These are phyloP conservation scores for Salix caprea DNA, from an alignment of 345 rosid species.

Conservation along the genomic window DNA sequence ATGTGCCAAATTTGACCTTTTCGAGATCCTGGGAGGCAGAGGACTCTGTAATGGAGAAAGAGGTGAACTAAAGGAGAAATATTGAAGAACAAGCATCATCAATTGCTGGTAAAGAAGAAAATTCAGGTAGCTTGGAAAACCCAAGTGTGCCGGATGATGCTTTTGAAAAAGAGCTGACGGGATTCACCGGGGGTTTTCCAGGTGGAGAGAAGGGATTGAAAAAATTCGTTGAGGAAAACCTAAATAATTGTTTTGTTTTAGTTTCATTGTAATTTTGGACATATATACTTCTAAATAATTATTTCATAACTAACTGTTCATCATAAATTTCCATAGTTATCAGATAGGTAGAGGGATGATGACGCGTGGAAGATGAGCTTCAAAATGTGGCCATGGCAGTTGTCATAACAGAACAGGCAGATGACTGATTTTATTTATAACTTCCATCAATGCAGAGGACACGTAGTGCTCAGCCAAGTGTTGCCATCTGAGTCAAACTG, in stretches of 20 bases:
- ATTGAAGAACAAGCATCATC: constrained; percentile 23
- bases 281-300: too few relatives aligned
- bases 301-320: too few relatives aligned
- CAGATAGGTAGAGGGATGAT: not conserved
- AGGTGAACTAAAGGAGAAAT: constrained; percentile 41
- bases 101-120: not conserved
- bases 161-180: constrained; percentile 83
- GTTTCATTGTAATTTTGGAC: too few relatives aligned
- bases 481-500: not conserved
- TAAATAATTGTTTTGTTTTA: too few relatives aligned
- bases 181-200: constrained; percentile 83
- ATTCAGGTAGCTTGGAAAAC: constrained; percentile 1
- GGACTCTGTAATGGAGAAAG: constrained; percentile 77
- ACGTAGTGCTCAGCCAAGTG: not conserved
- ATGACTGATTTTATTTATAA: not conserved
- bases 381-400: not conserved
- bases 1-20: constrained; percentile 57
- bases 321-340: not conserved
- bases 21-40: constrained; percentile 78
- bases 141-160: constrained; percentile 48
- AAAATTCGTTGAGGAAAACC: constrained; percentile 66
- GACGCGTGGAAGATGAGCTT: not conserved
- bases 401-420: not conserved
- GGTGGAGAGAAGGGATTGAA: constrained; percentile 76
- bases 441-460: not conserved